These are phyloP conservation scores for Epichloe bromicola DNA, from an alignment of 2,329 filamentous ascomycete species.

Conservation along the genomic window DNA sequence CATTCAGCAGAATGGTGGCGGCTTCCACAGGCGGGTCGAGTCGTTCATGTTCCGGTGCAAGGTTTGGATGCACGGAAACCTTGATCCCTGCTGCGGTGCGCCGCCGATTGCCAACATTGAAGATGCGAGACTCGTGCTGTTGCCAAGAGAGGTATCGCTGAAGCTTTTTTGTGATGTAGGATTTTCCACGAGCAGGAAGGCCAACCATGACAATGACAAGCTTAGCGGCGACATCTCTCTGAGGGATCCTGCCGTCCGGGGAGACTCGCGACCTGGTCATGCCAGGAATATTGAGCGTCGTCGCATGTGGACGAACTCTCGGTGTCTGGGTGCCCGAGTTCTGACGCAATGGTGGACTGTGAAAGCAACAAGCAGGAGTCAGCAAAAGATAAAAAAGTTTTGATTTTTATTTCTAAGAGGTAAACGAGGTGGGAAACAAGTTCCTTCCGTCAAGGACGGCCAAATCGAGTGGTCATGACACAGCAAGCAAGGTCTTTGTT, in stretches of 20 bases:
- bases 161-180: slow-evolving; percentile 99
- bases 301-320: slow-evolving; percentile 67
- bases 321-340: slow-evolving; percentile 70
- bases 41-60: slow-evolving; percentile 21
- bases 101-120: slow-evolving; percentile 90
- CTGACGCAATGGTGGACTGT: slow-evolving; percentile 54
- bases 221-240: slow-evolving; percentile 90
- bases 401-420: not conserved
- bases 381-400: not conserved
- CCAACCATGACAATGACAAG: slow-evolving; percentile 98
- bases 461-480: not conserved
- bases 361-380: not conserved
- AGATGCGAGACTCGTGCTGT: slow-evolving; percentile 89
- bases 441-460: not conserved
- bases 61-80: slow-evolving; percentile 20
- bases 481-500: not conserved
- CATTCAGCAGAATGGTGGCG: slow-evolving; percentile 46
- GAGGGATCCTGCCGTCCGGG: slow-evolving; percentile 90
- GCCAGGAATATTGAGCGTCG: slow-evolving; percentile 91
- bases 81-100: slow-evolving; percentile 59
- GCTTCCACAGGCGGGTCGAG: slow-evolving; percentile 36
- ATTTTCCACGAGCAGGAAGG: slow-evolving; percentile 87
- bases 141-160: slow-evolving; percentile 93
- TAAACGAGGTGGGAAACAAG: not conserved
- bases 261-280: slow-evolving; percentile 93